Evolutionary conservation across 352 stramenopile genomes (phyloP).

Genomic region (Globisporangium carolinianum): DNA sequence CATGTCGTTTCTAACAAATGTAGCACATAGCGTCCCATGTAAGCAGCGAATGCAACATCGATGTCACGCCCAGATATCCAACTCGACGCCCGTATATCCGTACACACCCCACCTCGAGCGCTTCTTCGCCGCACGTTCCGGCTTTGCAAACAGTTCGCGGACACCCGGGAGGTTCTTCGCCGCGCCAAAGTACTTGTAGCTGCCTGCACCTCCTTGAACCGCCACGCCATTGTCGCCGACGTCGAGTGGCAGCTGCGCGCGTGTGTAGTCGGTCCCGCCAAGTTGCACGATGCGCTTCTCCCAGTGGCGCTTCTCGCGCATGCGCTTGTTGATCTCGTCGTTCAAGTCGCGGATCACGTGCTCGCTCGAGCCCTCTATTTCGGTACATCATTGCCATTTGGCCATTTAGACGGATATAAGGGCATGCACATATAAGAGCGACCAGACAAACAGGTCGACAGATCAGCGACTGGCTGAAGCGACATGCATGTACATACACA

Average conservation of each 20-base stretch:
- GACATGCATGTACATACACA: neutral
- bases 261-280: conserved; percentile 85
- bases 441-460: neutral
- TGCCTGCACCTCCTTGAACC: conserved; percentile 48
- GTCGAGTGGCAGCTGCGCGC: conserved; percentile 68
- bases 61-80: neutral
- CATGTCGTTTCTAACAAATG: conserved; percentile 59
- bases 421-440: neutral
- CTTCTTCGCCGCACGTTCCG: conserved; percentile 50
- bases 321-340: conserved; percentile 98
- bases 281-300: conserved; percentile 86
- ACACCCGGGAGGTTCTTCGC: conserved; percentile 95
- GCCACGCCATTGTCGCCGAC: conserved; percentile 66
- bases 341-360: conserved; percentile 97
- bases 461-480: neutral
- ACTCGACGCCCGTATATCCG: neutral
- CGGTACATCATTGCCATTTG: too few relatives aligned
- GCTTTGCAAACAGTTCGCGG: conserved; percentile 90
- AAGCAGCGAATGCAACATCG: neutral
- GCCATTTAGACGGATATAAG: too few relatives aligned
- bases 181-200: conserved; percentile 97
- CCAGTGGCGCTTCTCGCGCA: conserved; percentile 90
- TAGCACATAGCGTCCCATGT: neutral
- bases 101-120: conserved; percentile 22
- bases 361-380: conserved; percentile 86